Conservation (phyloP, 108 stramenopile genomes). For the Fistulifera pelliculosa region DNA sequence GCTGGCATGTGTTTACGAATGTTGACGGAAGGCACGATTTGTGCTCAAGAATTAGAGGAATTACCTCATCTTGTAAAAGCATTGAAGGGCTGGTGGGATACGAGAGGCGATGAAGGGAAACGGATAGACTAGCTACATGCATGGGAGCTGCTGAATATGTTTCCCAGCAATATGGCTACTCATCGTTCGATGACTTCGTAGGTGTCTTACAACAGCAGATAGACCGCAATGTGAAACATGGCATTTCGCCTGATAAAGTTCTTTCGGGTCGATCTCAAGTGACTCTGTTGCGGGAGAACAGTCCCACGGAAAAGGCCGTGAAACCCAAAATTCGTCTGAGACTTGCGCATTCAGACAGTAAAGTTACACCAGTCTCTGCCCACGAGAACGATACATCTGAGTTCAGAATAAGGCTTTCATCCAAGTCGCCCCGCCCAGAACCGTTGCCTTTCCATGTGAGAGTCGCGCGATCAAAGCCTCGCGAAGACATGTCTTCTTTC, state of each 20-base stretch:
- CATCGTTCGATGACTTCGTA: too few relatives aligned
- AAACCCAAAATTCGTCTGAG: conserved; percentile 1
- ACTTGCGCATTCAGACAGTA: not conserved
- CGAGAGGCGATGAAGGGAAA: not conserved
- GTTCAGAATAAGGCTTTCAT: not conserved
- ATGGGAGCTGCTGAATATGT: not conserved
- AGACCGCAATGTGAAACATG: not conserved
- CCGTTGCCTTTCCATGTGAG: not conserved
- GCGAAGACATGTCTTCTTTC: not conserved
- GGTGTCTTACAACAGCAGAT: too few relatives aligned
- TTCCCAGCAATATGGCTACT: not conserved
- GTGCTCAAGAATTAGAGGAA: not conserved
- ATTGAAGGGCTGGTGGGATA: not conserved
- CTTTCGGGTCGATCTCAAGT: not conserved
- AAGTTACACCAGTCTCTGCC: not conserved
- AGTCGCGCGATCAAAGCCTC: too few relatives aligned
- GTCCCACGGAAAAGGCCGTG: not conserved
- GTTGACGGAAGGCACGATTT: conserved; percentile 11
- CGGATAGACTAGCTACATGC: not conserved
- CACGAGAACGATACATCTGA: not conserved
- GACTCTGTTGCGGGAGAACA: not conserved
- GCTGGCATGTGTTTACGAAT: conserved; percentile 25
- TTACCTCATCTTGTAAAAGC: not conserved
- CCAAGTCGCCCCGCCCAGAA: not conserved
- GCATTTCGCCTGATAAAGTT: not conserved